Base-by-base conservation (phyloP, 176 grass and related monocot genomes). In the Aechmea fasciata region DNA sequence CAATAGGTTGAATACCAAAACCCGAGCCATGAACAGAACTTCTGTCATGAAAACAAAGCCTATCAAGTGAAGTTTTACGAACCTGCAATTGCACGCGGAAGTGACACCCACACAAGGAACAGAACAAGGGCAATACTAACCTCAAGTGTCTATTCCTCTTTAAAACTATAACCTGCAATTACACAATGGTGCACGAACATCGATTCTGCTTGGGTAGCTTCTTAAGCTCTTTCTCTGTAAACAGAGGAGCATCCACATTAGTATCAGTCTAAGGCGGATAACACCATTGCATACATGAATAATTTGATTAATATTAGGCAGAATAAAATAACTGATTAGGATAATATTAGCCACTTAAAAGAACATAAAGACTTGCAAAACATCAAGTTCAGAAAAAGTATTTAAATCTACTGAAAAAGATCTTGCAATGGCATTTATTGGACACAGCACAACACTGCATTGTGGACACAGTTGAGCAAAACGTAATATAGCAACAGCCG, bases 201-300 rank as follows among this genome's bases (percentile, higher is more conserved):
- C 65, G 33, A 47, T 67, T 67, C 28, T 67, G 65, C 13, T 48
- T 67, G 9, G 65, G 26, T 10, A 33, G 10, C 33, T 67, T 67
- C 24, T 13, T 33, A 10, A 67, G 65, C 5, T 67, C 29, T 67
- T 67, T 67, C 33, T 67, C 65, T 67, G 65, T 67, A 67, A 47
- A 67, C 15, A 67, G 33, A 61, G 0, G 10, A 61, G 20, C 20
- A 18, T 20, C 55, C 15, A 18, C 14, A 61, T 57, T 19, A 57
- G 53, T 57, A 17, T 17, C 53, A 18, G 53, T n/a, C 9, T 18
- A 17, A 57, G 18, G 53, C 1, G 53, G 18, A 57, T 2, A 57
- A n/a, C 15, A 57, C 14, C 11, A n/a, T 57, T 26, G 25, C 25
- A 57, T n/a, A 17, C 53, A n/a, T 13, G 53, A 57, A 57, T 57